Conservation (phyloP, 306 rosid species). For the Medicago lupulina region DNA sequence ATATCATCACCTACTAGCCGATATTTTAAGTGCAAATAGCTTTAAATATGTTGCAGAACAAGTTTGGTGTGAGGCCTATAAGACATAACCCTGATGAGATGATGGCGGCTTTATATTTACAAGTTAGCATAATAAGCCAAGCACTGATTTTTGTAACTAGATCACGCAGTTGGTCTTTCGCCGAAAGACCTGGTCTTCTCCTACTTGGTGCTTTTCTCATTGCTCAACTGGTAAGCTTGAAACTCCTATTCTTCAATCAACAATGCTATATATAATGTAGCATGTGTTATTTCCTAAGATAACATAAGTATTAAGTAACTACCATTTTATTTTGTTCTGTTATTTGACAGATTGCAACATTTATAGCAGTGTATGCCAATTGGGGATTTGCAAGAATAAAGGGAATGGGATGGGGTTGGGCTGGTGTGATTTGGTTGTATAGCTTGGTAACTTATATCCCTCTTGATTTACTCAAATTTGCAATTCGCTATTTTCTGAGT, state of each 20-base stretch:
- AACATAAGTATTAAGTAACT: background rate
- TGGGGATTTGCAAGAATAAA: constrained; percentile 85
- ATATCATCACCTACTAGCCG: background rate
- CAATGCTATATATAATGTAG: background rate
- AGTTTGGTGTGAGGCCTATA: constrained; percentile 59
- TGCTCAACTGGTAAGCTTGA: constrained; percentile 83
- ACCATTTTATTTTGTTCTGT: constrained; percentile 8
- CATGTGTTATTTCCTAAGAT: background rate
- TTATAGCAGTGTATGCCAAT: constrained; percentile 84
- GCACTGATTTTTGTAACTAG: constrained; percentile 94
- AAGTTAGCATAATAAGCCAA: constrained; percentile 96
- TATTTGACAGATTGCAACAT: constrained; percentile 74
- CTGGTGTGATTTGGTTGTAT: constrained; percentile 92
- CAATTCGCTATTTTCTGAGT: constrained; percentile 76
- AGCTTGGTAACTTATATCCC: constrained; percentile 84
- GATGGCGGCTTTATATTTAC: constrained; percentile 95
- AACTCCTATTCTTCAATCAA: constrained; percentile 20
- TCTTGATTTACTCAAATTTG: constrained; percentile 88
- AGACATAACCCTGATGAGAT: constrained; percentile 41
- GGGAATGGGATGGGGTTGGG: constrained; percentile 99
- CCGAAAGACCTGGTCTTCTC: constrained; percentile 90
- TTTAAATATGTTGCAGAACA: constrained; percentile 57
- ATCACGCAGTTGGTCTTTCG: constrained; percentile 86
- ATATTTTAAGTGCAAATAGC: constrained; percentile 21
- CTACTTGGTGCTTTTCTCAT: constrained; percentile 70